Percentiles rank a stretch among this genome's conserved stretches.
These are phyloP conservation scores for Triticum turgidum DNA, from an alignment of 176 grass and related monocot species.

Conservation along the genomic window DNA sequence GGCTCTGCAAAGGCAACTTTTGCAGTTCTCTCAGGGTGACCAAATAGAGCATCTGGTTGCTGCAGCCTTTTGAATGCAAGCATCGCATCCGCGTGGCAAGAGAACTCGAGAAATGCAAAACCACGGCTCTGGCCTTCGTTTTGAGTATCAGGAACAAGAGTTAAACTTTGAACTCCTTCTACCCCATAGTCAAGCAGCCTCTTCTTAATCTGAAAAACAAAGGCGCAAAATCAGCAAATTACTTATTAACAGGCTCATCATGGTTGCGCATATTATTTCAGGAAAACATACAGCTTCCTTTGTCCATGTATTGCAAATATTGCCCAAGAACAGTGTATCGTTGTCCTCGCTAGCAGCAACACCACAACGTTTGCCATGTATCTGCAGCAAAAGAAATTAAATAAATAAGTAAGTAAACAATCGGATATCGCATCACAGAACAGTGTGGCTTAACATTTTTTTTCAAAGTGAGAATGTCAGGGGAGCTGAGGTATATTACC, in stretches of 20 bases:
- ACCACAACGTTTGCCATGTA: constrained; percentile 61
- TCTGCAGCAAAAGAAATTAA: constrained; percentile 34
- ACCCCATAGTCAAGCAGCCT: constrained; percentile 47
- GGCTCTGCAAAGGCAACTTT: constrained; percentile 64
- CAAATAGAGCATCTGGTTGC: constrained; percentile 53
- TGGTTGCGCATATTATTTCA: not conserved
- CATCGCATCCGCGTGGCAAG: constrained; percentile 54
- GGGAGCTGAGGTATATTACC: constrained; percentile 39
- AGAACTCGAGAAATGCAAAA: constrained; percentile 59
- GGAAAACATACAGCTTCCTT: constrained; percentile 60
- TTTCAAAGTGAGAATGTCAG: not conserved
- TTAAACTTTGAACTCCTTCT: constrained; percentile 40
- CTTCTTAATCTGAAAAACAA: constrained; percentile 35
- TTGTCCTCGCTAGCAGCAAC: constrained; percentile 66
- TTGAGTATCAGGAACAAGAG: constrained; percentile 57
- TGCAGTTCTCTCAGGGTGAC: constrained; percentile 52
- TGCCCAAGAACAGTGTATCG: constrained; percentile 74
- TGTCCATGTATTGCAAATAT: constrained; percentile 87
- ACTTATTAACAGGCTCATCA: not conserved
- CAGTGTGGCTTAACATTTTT: not conserved
- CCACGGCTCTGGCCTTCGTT: constrained; percentile 54
- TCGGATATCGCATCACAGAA: not conserved
- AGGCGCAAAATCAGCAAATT: not conserved
- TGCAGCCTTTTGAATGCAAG: constrained; percentile 54
- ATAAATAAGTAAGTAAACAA: not conserved